Conservation (phyloP, 2,329 filamentous ascomycete genomes). For the Aspergillus ibericus region DNA sequence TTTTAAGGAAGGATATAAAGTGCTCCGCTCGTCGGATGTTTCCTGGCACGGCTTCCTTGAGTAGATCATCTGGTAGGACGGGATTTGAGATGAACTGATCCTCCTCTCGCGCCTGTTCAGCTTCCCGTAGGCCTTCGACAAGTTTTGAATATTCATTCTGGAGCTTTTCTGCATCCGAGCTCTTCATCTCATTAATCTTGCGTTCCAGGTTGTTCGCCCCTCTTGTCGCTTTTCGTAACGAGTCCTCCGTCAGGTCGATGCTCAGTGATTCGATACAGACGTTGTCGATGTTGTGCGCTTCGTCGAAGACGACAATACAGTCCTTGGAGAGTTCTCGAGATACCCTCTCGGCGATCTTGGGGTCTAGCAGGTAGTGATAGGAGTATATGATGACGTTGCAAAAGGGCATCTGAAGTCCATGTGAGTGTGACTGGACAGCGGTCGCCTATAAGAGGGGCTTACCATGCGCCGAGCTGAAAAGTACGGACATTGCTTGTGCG, state of each 20-base stretch:
- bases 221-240: conserved; percentile 81
- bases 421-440: conserved; percentile 18
- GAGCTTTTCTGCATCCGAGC: conserved; percentile 90
- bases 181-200: conserved; percentile 91
- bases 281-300: conserved; percentile 99
- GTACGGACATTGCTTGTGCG: conserved; percentile 96
- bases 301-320: conserved; percentile 97
- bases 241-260: conserved; percentile 95
- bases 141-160: conserved; percentile 95
- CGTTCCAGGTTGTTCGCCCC: conserved; percentile 88
- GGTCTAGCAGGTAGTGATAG: conserved; percentile 95
- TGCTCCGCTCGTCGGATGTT: conserved; percentile 96
- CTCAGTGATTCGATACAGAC: conserved; percentile 97
- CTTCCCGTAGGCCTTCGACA: conserved; percentile 84
- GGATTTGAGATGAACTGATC: conserved; percentile 98
- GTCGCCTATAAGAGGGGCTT: conserved; percentile 24
- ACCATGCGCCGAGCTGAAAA: conserved; percentile 95
- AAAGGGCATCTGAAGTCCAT: conserved; percentile 76
- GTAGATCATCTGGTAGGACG: conserved; percentile 84
- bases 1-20: conserved; percentile 89
- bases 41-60: conserved; percentile 93
- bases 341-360: conserved; percentile 94
- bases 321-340: conserved; percentile 96
- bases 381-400: conserved; percentile 99
- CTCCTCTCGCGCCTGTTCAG: conserved; percentile 85